phyloP scores from a whole-genome alignment of 2,329 filamentous ascomycete genomes.

The Myriosclerotinia scirpicola region DNA sequence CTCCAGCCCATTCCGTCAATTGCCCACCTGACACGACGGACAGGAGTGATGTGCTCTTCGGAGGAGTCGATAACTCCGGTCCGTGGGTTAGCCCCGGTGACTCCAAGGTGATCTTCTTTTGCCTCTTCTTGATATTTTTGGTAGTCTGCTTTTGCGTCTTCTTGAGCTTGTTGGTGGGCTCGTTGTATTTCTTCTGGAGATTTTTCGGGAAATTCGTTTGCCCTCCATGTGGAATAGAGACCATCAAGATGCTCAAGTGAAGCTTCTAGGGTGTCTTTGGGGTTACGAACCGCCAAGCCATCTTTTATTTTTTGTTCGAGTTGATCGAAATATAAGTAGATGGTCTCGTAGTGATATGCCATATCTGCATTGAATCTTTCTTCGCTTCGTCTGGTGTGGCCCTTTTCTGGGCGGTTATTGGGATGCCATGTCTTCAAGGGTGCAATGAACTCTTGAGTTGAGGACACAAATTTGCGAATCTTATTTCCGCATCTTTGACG shows the following conservation, averaged over 20 bases:
- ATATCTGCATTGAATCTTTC: not conserved
- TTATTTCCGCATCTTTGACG: slow-evolving; percentile 3
- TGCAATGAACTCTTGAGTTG: slow-evolving; percentile 13
- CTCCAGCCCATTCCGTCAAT: slow-evolving; percentile 1
- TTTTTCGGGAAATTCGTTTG: too few relatives aligned
- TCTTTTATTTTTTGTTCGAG: too few relatives aligned
- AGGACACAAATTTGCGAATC: not conserved
- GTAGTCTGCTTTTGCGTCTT: too few relatives aligned
- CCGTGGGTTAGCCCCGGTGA: slow-evolving; percentile 23
- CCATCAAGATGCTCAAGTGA: too few relatives aligned
- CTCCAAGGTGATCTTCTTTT: slow-evolving; percentile 21
- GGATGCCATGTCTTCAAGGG: slow-evolving; percentile 13
- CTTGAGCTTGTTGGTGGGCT: too few relatives aligned
- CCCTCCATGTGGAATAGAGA: too few relatives aligned
- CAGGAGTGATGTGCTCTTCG: not conserved
- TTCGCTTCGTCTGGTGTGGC: not conserved
- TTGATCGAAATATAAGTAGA: not conserved
- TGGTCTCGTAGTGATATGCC: not conserved
- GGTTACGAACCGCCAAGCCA: too few relatives aligned
- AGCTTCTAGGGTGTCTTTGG: too few relatives aligned
- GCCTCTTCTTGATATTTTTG: too few relatives aligned
- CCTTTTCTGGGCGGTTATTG: slow-evolving; percentile 13
- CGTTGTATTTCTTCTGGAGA: too few relatives aligned
- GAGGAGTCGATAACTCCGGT: slow-evolving; percentile 17
- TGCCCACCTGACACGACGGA: slow-evolving; percentile 4